Conservation (phyloP, 202 grass and related monocot species). For the Panicum virgatum region DNA sequence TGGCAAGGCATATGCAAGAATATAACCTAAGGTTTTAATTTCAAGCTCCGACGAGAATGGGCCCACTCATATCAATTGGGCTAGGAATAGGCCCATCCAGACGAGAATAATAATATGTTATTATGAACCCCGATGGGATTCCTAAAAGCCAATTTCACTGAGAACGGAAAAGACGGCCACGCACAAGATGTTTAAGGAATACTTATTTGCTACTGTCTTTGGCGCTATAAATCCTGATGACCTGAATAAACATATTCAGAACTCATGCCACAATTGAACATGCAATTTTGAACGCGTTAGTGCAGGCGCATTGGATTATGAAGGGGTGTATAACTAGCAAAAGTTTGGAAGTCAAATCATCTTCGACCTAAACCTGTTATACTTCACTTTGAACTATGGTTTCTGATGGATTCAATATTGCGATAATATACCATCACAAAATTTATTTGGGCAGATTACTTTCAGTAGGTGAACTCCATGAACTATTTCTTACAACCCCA, state of each 20-base stretch:
- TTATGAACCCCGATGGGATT: not conserved
- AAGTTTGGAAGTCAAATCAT: slow-evolving; percentile 12
- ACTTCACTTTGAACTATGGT: not conserved
- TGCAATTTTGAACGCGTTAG: not conserved
- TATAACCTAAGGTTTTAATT: too few relatives aligned
- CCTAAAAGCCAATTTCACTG: not conserved
- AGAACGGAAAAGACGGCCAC: not conserved
- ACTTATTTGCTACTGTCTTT: not conserved
- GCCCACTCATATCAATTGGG: not conserved
- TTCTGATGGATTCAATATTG: not conserved
- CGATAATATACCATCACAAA: not conserved
- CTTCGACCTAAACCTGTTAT: slow-evolving; percentile 19
- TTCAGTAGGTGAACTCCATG: slow-evolving; percentile 10
- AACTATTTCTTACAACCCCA: slow-evolving; percentile 26
- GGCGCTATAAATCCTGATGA: not conserved
- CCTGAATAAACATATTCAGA: not conserved
- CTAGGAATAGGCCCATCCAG: not conserved
- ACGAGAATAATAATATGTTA: not conserved
- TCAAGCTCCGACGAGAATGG: too few relatives aligned
- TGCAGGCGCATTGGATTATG: not conserved
- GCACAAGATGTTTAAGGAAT: not conserved
- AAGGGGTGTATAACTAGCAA: slow-evolving; percentile 10
- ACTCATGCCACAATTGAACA: not conserved
- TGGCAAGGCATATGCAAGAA: too few relatives aligned
- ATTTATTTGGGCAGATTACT: slow-evolving; percentile 25